Base-by-base conservation (phyloP, 208 protist genomes). In the Leishmania amazonensis region DNA sequence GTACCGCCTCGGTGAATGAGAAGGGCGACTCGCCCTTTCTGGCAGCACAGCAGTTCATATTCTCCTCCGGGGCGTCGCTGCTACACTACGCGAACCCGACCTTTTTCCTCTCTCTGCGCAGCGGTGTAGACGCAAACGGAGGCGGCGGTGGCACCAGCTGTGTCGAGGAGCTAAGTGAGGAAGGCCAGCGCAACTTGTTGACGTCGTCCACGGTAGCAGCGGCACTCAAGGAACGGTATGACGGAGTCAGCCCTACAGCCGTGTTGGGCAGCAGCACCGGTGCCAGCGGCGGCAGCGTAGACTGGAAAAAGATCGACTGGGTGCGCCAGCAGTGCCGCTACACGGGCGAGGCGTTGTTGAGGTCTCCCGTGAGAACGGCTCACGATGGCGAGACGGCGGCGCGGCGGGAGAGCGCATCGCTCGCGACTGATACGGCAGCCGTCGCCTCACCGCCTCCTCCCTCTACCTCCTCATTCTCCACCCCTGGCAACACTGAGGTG, bases 281-380 rank as follows among this genome's bases (percentile, higher is more conserved):
- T 57, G 47, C 60, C 40, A 54, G 45, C 5, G n/a, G 28, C 64
- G 42, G 47, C 24, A 40, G 78, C 15, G 78, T 85, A 8, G 78
- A 81, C 51, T 85, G 77, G 83, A 81, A 79, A 51, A 85, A 82
- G 49, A 38, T 85, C 3, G 45, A 76, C 24, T 85, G 80, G 62
- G 83, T 85, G 7, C 83, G 83, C 13, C 83, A 85, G 64, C 83
- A 85, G 54, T 85, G 83, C 54, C 83, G 83, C 35, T 85, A 82
- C 83, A 85, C 83, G 3, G 83, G 83, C 51, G 42, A 79, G 42
- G 83, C 83, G 0, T 38, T 82, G 17, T 40, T 75, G 45, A 57
- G 45, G 47, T 74, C 75, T 40, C 5, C 76, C 2, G 53, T 51
- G 6, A 57, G 53, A 21, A 71, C 73, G 49, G 51, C 45, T 47